Base-by-base conservation (phyloP, 2,329 filamentous ascomycete genomes). In the Aspergillus udagawae region DNA sequence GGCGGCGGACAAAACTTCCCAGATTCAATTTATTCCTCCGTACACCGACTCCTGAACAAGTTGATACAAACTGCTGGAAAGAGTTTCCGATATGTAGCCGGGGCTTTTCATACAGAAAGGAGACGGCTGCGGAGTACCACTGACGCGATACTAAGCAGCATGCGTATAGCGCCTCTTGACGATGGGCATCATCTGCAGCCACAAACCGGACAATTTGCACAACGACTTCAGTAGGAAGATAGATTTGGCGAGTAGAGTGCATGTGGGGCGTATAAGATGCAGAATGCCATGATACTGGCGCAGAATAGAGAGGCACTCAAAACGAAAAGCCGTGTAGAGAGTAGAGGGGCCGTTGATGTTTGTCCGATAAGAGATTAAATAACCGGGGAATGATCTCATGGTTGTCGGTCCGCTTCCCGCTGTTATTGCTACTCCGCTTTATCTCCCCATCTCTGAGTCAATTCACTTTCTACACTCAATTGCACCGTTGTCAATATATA, bases 171-270 rank as follows among this genome's bases (percentile, higher is more conserved):
- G 75, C 74, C 7, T 60, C 51, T 67, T 86, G 84, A 3, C 75
- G 72, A 44, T 67, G 67, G 60, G 51, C 44, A 23, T 63, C 60
- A 61, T 68, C 64, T 6, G 57, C 64, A n/a, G 70, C 68, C 49
- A 83, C 60, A 60, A 77, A 76, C 48, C 70, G 68, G 32, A 83
- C 64, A 53, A 85, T 79, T 27, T 80, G 71, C 21, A 82, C 68
- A 49, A 86, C 60, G 27, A 86, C 73, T 66, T 86, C 83, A 56
- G 80, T 77, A 4, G 83, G 83, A 3, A 85, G 77, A 63, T 82
- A 76, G 27, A 67, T 61, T 51, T 63, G 60, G 25, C 20, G 58
- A 51, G 56, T 67, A 60, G 47, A 64, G 62, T 53, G 47, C 48
- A 62, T 61, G 44, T 51, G 60, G 42, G 52, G 61, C 66, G 61